Evolutionary conservation across 2,329 filamentous ascomycete species (phyloP), one percentile per base, ranked within the genome.

Genomic region (Rhynchosporium agropyri): DNA sequence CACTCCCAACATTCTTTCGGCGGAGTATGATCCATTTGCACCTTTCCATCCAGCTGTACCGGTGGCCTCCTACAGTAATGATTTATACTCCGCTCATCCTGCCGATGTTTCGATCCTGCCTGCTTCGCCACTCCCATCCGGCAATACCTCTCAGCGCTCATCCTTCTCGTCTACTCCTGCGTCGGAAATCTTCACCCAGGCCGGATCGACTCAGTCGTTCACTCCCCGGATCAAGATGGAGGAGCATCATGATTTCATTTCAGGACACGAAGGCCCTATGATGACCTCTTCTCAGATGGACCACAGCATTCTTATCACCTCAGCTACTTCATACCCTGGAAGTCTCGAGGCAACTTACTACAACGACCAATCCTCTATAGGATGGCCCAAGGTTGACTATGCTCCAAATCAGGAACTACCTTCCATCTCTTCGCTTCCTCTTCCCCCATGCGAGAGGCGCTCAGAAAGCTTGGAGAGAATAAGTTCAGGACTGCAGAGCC

Each of bases 21-120:
- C 79, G 42, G 82, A 83, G 51, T 85, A 84, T 70, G 80, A 82
- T 68, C 73, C 78, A 36, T 85, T 83, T 70, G 76, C 77, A 64
- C 75, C 76, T 62, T 84, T 83, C 69, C 77, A 80, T 42, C 69
- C 76, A 31, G 71, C 74, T 58, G 71, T 62, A 49, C 54, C 80
- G 65, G 71, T 77, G 61, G 65, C 74, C 26, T 66, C 79, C 3
- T 84, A 83, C 67, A 76, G 74, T 64, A 78, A 80, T 68, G 79
- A 82, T 64, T 70, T 79, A 61, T 85, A 84, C 71, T 71, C 76
- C 33, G 68, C 76, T 38, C 76, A 78, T 57, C 71, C 75, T 45
- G 71, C 74, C 49, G 77, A 79, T 62, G 69, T 69, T 12, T 58
- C 68, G 6, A 65, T 70, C 33, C 66, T 72, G 36, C 69, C 71